Evolutionary conservation across 371 early-diverging fungal genomes (phyloP).

Genomic region (Lichtheimia corymbifera): DNA sequence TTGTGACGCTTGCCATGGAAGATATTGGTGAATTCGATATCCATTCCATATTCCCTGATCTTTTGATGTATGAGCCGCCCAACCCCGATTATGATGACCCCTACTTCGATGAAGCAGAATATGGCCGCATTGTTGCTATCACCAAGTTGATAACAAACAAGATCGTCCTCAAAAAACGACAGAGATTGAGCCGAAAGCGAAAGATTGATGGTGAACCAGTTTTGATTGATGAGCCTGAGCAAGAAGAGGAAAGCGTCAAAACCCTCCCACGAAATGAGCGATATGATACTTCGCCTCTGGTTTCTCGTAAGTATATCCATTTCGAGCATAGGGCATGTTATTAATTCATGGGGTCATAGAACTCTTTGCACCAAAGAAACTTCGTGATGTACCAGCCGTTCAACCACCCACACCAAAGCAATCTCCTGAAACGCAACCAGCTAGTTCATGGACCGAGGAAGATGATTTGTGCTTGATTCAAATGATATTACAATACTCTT

Average conservation of each 20-base stretch:
- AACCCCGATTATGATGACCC: constrained; percentile 49
- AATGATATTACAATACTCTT: constrained; percentile 58
- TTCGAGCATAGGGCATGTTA: background rate
- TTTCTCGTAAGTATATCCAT: constrained; percentile 27
- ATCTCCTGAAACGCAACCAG: constrained; percentile 15
- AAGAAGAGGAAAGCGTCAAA: constrained; percentile 37
- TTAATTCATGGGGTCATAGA: constrained; percentile 16
- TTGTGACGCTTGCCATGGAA: constrained; percentile 18
- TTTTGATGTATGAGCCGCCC: constrained; percentile 50
- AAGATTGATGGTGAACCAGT: constrained; percentile 35
- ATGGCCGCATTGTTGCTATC: constrained; percentile 39
- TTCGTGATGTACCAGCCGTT: constrained; percentile 44
- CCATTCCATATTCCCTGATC: constrained; percentile 44
- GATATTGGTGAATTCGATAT: constrained; percentile 30
- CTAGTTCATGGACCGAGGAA: constrained; percentile 63
- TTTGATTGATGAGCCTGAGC: constrained; percentile 25
- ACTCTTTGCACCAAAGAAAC: constrained; percentile 51
- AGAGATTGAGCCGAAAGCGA: constrained; percentile 43
- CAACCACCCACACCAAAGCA: constrained; percentile 51
- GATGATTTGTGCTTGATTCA: constrained; percentile 68
- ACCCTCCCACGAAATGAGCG: constrained; percentile 31
- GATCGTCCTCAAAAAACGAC: constrained; percentile 39
- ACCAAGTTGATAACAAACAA: constrained; percentile 44
- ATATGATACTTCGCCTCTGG: constrained; percentile 22
- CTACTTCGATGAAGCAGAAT: constrained; percentile 47